phyloP scores from a whole-genome alignment of 2,329 filamentous ascomycete species.

The Ceratocystis eucalypticola region DNA sequence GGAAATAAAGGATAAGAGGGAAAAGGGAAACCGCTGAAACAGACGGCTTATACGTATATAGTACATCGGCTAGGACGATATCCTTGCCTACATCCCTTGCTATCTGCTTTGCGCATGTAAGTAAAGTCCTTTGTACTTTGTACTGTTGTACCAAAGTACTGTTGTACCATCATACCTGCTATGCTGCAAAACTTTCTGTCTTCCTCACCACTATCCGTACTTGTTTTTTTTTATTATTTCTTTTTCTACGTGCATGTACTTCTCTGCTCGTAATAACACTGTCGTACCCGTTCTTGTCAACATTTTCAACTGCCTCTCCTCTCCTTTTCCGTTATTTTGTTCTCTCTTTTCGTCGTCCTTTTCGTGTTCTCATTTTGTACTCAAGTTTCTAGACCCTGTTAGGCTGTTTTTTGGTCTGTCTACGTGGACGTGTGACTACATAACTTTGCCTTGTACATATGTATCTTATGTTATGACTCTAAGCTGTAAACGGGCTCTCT shows the following conservation, averaged over 20 bases:
- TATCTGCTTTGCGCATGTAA: not conserved
- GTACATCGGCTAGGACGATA: not conserved
- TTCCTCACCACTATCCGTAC: not conserved
- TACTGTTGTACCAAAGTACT: not conserved
- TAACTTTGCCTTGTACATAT: not conserved
- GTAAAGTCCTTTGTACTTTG: not conserved
- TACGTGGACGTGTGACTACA: not conserved
- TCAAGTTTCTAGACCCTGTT: not conserved
- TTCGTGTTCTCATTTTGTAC: too few relatives aligned
- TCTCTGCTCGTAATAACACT: too few relatives aligned
- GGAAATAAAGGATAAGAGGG: not conserved
- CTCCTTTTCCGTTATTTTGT: not conserved
- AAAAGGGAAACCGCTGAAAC: not conserved
- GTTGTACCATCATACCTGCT: not conserved
- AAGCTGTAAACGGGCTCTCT: not conserved
- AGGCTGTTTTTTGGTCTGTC: not conserved
- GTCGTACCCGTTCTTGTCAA: too few relatives aligned
- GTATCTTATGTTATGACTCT: not conserved
- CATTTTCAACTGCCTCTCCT: not conserved
- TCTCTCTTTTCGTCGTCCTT: not conserved
- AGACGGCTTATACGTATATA: conserved; percentile 4
- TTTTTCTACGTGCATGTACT: not conserved
- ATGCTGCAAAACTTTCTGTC: not conserved
- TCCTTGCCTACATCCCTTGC: not conserved
- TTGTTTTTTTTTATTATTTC: not conserved